A percentile compares a stretch with the other conserved stretches of the same genome.
These are phyloP conservation scores for Diaporthe citri DNA, from an alignment of 2,329 filamentous ascomycete species.

Conservation along the genomic window DNA sequence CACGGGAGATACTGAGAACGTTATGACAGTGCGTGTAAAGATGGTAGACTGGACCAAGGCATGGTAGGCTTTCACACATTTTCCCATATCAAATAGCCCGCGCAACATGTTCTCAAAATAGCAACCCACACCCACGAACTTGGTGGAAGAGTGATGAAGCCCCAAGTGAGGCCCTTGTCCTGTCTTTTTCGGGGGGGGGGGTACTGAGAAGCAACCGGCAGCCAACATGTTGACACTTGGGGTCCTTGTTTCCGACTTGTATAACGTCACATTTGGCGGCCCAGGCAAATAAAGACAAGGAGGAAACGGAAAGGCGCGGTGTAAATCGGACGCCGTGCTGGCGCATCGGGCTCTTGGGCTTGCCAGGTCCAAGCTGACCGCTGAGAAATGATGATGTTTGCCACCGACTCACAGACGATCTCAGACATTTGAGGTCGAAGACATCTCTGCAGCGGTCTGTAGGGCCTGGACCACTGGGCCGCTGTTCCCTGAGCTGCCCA, in stretches of 20 bases:
- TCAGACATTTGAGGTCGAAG: not conserved
- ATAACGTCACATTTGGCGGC: conserved; percentile 12
- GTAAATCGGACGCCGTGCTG: not conserved
- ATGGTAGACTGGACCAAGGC: not conserved
- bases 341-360: conserved; percentile 16
- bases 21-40: not conserved
- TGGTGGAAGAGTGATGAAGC: not conserved
- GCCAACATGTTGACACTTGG: not conserved
- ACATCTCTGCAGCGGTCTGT: not conserved
- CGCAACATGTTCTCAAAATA: not conserved
- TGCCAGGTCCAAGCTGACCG: conserved; percentile 3
- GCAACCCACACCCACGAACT: not conserved
- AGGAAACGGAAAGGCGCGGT: not conserved
- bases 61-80: not conserved
- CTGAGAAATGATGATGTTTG: not conserved
- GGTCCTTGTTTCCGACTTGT: conserved; percentile 1
- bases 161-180: not conserved
- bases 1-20: not conserved
- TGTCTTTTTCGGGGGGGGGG: not conserved
- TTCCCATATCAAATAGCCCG: not conserved
- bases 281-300: not conserved
- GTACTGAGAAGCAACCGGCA: not conserved
- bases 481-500: not conserved
- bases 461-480: conserved; percentile 5
- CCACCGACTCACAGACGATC: conserved; percentile 15